Conservation (phyloP, 768 basidiomycete species). For the Boletus subparvulus region DNA sequence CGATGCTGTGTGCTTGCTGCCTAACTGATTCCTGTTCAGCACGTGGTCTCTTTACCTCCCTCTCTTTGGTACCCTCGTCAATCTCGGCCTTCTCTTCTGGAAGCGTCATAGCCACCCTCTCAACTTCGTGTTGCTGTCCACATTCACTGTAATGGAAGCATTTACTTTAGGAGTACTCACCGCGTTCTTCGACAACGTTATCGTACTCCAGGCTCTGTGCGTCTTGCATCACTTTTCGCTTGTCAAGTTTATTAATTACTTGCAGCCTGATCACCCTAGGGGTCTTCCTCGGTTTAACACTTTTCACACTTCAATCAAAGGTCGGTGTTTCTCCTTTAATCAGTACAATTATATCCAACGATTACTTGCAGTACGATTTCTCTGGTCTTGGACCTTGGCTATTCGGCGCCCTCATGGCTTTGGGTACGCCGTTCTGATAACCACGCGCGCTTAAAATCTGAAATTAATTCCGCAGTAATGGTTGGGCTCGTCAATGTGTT, state of each 20-base stretch:
- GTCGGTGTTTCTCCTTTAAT: conserved; percentile 36
- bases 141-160: conserved; percentile 90
- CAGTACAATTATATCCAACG: not conserved
- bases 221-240: conserved; percentile 24
- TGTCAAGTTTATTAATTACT: conserved; percentile 9
- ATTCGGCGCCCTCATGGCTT: conserved; percentile 78
- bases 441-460: not conserved
- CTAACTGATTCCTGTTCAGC: conserved; percentile 36
- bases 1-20: not conserved
- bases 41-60: conserved; percentile 80
- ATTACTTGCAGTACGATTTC: conserved; percentile 76
- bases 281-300: conserved; percentile 88
- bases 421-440: conserved; percentile 47
- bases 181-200: conserved; percentile 65
- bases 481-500: conserved; percentile 82
- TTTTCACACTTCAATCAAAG: conserved; percentile 95
- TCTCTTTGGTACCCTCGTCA: conserved; percentile 74
- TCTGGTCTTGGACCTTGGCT: conserved; percentile 89
- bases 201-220: conserved; percentile 87
- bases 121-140: conserved; percentile 80
- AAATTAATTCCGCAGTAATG: conserved; percentile 50
- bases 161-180: conserved; percentile 85
- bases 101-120: conserved; percentile 89
- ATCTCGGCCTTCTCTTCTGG: conserved; percentile 82
- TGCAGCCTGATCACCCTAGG: conserved; percentile 81